Evolutionary conservation across 257 asterid species (phyloP).

Genomic region (Solanum appendiculatum): DNA sequence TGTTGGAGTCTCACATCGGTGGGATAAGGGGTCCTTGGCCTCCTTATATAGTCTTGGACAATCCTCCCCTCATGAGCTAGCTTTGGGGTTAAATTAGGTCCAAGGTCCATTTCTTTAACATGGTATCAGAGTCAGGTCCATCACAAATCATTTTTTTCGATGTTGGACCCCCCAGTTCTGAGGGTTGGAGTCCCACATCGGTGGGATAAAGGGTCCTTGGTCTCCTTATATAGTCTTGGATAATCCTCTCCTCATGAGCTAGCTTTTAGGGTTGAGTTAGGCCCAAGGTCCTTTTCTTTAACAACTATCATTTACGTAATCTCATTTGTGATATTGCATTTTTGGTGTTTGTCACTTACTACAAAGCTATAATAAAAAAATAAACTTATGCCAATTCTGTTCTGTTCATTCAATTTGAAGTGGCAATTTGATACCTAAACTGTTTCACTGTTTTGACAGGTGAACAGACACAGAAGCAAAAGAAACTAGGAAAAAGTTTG

Average conservation of each 20-base stretch:
- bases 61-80: not conserved
- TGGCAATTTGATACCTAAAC: not conserved
- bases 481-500: slow-evolving; percentile 51
- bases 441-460: slow-evolving; percentile 31
- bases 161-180: not conserved
- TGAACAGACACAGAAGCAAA: slow-evolving; percentile 34
- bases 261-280: not conserved
- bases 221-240: not conserved
- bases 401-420: not conserved
- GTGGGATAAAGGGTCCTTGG: not conserved
- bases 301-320: not conserved
- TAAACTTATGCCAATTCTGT: not conserved
- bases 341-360: not conserved
- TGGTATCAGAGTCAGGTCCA: not conserved
- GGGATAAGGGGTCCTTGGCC: not conserved
- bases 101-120: not conserved
- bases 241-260: not conserved
- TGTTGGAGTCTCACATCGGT: not conserved
- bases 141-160: not conserved
- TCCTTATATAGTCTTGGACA: not conserved
- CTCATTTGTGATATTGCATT: not conserved
- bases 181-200: not conserved
- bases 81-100: not conserved
- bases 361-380: not conserved
- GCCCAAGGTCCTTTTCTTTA: not conserved